Evolutionary conservation across 2,329 filamentous ascomycete species (phyloP).

Genomic region (Xylaria polymorpha): DNA sequence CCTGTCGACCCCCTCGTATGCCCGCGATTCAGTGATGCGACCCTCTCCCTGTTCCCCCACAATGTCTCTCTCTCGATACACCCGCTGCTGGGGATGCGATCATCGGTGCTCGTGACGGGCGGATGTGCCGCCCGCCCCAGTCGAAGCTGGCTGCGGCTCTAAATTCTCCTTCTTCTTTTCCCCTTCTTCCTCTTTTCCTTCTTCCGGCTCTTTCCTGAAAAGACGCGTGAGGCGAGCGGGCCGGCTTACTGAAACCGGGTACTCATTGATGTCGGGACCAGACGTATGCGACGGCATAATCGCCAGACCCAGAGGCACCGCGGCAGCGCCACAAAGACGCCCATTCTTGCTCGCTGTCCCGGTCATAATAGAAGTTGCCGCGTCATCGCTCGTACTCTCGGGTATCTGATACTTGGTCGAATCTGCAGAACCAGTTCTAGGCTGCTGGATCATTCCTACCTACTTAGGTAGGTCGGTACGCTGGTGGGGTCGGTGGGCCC

Average conservation of each 20-base stretch:
- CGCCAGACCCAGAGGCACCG: conserved; percentile 46
- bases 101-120: conserved; percentile 50
- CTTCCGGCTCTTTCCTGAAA: conserved; percentile 48
- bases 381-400: conserved; percentile 44
- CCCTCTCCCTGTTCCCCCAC: conserved; percentile 41
- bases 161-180: conserved; percentile 40
- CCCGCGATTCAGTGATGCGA: conserved; percentile 34
- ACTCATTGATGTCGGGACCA: conserved; percentile 44
- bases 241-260: conserved; percentile 41
- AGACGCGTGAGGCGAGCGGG: conserved; percentile 48
- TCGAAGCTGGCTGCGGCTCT: conserved; percentile 49
- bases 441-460: conserved; percentile 50
- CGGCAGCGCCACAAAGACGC: conserved; percentile 40
- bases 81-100: conserved; percentile 32
- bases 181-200: conserved; percentile 44
- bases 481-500: conserved; percentile 50
- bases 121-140: conserved; percentile 45
- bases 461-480: conserved; percentile 15
- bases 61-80: conserved; percentile 39
- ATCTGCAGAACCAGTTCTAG: conserved; percentile 48
- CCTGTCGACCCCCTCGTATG: conserved; percentile 31
- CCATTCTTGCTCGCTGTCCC: conserved; percentile 38
- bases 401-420: conserved; percentile 46
- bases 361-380: conserved; percentile 51
- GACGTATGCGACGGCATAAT: conserved; percentile 47